Evolutionary conservation across 164 flowering plant species (phyloP).

Genomic region (Vitis amurensis): DNA sequence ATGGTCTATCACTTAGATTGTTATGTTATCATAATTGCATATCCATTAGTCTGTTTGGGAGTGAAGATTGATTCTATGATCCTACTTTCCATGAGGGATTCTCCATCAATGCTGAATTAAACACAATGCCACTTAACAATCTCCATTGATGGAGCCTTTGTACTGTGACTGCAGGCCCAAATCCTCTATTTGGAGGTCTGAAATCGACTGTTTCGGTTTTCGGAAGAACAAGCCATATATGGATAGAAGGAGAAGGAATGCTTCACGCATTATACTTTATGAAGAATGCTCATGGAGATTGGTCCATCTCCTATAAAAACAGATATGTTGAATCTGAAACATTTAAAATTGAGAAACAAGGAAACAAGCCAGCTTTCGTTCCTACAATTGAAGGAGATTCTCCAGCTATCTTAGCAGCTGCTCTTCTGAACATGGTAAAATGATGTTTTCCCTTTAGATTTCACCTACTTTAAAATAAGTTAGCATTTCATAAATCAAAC

Average conservation of each 20-base stretch:
- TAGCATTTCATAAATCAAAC: no score
- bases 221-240: slow-evolving; percentile 47
- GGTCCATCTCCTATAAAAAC: slow-evolving; percentile 56
- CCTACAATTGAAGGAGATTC: slow-evolving; percentile 60
- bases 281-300: slow-evolving; percentile 11
- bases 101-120: no score
- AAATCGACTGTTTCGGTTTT: slow-evolving; percentile 47
- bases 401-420: slow-evolving; percentile 35
- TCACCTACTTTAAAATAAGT: no score
- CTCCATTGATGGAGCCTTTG: no score
- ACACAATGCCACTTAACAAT: no score
- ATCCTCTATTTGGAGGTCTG: slow-evolving; percentile 61
- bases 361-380: slow-evolving; percentile 44
- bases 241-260: slow-evolving; percentile 84
- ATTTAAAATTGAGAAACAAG: slow-evolving; percentile 41
- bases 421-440: neutral
- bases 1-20: no score
- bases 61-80: no score
- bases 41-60: no score
- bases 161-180: slow-evolving; percentile 44
- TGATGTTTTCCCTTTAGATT: no score
- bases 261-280: slow-evolving; percentile 57
- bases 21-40: no score
- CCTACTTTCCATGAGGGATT: no score
- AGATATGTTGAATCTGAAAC: slow-evolving; percentile 54